phyloP scores from a whole-genome alignment of 345 rosid genomes.

The Pelargonium nanum region DNA sequence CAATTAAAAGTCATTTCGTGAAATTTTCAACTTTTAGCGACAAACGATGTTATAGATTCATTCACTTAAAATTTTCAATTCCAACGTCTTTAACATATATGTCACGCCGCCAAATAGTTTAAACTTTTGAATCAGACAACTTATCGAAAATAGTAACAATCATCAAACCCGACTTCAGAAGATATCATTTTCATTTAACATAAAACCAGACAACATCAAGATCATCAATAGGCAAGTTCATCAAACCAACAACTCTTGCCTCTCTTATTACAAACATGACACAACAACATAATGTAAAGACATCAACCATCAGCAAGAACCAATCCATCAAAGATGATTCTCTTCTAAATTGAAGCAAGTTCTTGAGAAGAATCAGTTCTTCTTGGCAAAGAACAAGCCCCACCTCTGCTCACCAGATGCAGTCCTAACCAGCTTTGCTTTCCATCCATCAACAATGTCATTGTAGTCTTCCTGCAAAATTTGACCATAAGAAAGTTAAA shows the following conservation, averaged over 20 bases:
- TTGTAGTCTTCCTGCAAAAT: conserved; percentile 61
- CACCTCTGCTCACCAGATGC: conserved; percentile 36
- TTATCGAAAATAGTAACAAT: too few species aligned
- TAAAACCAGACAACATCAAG: not conserved
- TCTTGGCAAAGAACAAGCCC: conserved; percentile 37
- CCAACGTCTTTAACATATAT: too few species aligned
- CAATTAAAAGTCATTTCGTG: too few species aligned
- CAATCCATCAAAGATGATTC: too few species aligned
- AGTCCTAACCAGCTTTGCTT: conserved; percentile 34
- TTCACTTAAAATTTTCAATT: too few species aligned
- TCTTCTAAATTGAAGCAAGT: too few species aligned
- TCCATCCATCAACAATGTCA: conserved; percentile 43
- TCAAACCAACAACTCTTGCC: not conserved
- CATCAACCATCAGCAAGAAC: not conserved
- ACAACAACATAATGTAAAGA: not conserved
- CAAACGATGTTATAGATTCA: too few species aligned
- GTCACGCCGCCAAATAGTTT: too few species aligned
- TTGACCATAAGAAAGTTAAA: not conserved
- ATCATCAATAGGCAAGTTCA: not conserved
- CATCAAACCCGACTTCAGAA: too few species aligned
- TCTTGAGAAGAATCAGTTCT: not conserved
- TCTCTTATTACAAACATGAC: not conserved
- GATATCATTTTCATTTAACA: too few species aligned
- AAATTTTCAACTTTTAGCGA: too few species aligned
- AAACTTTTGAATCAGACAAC: too few species aligned